Conservation (phyloP, 2,329 filamentous ascomycete species). For the Colletotrichum euphorbiae region DNA sequence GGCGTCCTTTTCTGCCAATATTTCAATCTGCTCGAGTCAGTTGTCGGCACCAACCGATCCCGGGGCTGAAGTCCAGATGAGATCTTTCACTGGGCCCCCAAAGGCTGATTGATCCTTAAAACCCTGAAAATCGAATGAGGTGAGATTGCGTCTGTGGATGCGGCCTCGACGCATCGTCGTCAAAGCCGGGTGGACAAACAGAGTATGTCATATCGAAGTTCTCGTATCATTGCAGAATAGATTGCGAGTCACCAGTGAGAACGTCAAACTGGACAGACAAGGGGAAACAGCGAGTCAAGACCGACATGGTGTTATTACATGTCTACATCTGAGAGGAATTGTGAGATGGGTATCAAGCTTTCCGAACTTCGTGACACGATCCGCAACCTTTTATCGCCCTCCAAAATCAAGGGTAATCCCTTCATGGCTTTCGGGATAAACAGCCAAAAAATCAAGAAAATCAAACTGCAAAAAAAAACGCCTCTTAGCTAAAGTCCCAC, state of each 20-base stretch:
- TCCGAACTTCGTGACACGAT: conserved; percentile 32
- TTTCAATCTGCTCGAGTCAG: conserved; percentile 36
- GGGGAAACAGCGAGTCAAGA: conserved; percentile 20
- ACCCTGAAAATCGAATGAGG: background rate
- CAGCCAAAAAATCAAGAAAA: conserved; percentile 8
- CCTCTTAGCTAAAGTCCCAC: conserved; percentile 53
- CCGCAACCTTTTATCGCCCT: conserved; percentile 2
- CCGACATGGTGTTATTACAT: conserved; percentile 25
- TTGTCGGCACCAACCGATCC: conserved; percentile 7
- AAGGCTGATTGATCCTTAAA: background rate
- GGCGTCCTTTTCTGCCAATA: conserved; percentile 16
- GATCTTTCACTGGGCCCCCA: conserved; percentile 9
- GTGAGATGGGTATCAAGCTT: conserved; percentile 36
- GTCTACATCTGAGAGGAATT: conserved; percentile 29
- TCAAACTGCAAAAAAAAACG: conserved; percentile 12
- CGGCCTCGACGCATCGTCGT: background rate
- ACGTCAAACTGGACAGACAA: background rate
- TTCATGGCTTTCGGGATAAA: background rate
- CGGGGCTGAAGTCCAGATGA: background rate
- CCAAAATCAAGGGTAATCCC: conserved; percentile 7
- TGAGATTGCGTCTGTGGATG: conserved; percentile 19
- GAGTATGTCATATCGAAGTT: background rate
- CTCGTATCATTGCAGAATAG: background rate
- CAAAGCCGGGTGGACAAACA: background rate
- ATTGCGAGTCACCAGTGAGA: background rate